Evolutionary conservation across 169 alveolate genomes (phyloP), one percentile per base, ranked within the genome.

Genomic region (Miamiensis avidus): DNA sequence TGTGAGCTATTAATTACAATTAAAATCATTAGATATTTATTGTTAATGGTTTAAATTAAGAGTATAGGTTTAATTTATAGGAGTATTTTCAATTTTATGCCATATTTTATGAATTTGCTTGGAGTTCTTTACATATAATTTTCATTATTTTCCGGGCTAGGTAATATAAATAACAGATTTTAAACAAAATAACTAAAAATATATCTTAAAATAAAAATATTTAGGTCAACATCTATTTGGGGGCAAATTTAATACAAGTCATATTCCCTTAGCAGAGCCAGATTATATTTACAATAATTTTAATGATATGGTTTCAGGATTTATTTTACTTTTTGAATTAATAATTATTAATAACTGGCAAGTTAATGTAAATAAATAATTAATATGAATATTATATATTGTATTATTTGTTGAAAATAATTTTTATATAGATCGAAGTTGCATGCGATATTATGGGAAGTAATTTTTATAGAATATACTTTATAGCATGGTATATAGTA

Each of bases 211-310:
- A 49, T 49, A 49, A 11, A 11, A 49, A 49, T 11, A 11, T 49
- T 49, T 49, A 49, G 69, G 69, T 11, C 26, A 49, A 49, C 20
- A 49, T 11, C 20, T 49, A 49, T 49, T 49, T 49, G 69, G 69
- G 4, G 69, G 69, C 4, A 49, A 20, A 49, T 49, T 11, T 49
- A 49, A 20, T 4, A 11, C 69, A 49, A 20, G 20, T 49, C 4
- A 49, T 11, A 11, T 49, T 49, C 4, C 69, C 69, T 20, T 49
- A 49, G 69, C 4, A 49, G 69, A 49, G 26, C 69, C 69, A 49
- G 20, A 79, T 49, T 79, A 79, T 79, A 74, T 79, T 6, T 79
- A 34, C 16, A 79, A 79, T 34, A 79, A 64, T 29, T 79, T 79
- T 31, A 79, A 79, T 64, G 84, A 79, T 30, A n/a, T n/a, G 20